Evolutionary conservation across 495 filamentous ascomycete species (phyloP).

Genomic region (Xylaria intraflava): DNA sequence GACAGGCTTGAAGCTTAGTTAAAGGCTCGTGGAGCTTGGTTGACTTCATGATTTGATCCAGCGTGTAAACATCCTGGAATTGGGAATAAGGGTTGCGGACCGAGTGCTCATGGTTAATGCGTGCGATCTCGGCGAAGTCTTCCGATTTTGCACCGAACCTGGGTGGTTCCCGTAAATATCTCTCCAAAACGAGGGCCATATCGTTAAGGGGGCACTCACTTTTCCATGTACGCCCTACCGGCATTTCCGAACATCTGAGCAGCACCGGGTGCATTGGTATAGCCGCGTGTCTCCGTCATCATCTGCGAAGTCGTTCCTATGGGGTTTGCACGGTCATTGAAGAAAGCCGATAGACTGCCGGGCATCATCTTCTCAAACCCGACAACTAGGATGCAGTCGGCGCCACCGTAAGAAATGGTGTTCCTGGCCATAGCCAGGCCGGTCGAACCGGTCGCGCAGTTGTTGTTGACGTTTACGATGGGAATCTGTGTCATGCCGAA

Average conservation of each 20-base stretch:
- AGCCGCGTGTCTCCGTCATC: slow-evolving; percentile 75
- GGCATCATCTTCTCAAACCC: slow-evolving; percentile 98
- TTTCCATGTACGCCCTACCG: slow-evolving; percentile 91
- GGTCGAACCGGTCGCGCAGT: slow-evolving; percentile 89
- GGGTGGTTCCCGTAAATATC: slow-evolving; percentile 4
- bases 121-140: slow-evolving; percentile 94
- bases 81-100: slow-evolving; percentile 94
- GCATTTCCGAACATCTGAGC: slow-evolving; percentile 97
- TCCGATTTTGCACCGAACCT: slow-evolving; percentile 76
- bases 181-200: not conserved
- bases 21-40: slow-evolving; percentile 63
- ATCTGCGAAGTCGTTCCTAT: slow-evolving; percentile 62
- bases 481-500: slow-evolving; percentile 96
- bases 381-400: slow-evolving; percentile 82
- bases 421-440: slow-evolving; percentile 79
- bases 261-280: slow-evolving; percentile 72
- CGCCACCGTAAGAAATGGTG: slow-evolving; percentile 70
- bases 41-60: slow-evolving; percentile 72
- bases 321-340: slow-evolving; percentile 73
- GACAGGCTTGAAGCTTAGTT: slow-evolving; percentile 77
- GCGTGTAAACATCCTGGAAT: slow-evolving; percentile 85
- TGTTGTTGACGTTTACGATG: slow-evolving; percentile 97
- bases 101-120: slow-evolving; percentile 87
- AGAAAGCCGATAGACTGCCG: slow-evolving; percentile 74
- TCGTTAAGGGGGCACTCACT: slow-evolving; percentile 44